Percentiles rank a stretch among this genome's conserved stretches.
phyloP scores from a whole-genome alignment of 2,329 filamentous ascomycete species.

The Xylaria arbuscula region DNA sequence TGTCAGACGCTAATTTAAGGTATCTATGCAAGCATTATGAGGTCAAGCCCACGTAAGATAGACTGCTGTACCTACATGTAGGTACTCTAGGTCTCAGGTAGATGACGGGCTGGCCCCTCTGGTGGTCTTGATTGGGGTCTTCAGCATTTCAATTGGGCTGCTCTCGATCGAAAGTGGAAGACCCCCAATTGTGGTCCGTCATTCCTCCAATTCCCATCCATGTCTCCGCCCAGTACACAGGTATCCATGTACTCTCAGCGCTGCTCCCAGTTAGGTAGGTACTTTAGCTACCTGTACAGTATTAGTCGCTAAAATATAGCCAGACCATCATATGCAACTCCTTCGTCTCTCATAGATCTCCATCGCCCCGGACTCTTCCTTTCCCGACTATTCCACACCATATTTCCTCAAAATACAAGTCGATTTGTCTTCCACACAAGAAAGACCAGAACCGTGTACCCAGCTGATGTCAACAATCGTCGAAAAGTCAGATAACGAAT shows the following conservation, averaged over 20 bases:
- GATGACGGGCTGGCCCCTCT: not conserved
- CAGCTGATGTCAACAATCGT: not conserved
- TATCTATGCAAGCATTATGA: not conserved
- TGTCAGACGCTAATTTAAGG: not conserved
- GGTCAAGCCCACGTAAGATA: not conserved
- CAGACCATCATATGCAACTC: constrained; percentile 20
- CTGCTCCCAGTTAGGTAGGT: constrained; percentile 3
- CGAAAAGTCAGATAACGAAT: not conserved
- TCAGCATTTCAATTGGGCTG: constrained; percentile 13
- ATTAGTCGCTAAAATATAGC: not conserved
- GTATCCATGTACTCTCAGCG: not conserved
- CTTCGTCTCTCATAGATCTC: constrained; percentile 9
- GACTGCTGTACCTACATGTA: not conserved
- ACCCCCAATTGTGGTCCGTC: constrained; percentile 25
- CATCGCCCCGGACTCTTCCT: constrained; percentile 13
- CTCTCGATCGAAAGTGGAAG: constrained; percentile 27
- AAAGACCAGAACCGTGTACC: not conserved
- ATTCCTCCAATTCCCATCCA: constrained; percentile 4
- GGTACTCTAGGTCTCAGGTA: not conserved
- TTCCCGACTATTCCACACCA: constrained; percentile 17
- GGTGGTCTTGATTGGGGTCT: constrained; percentile 4
- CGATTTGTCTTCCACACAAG: not conserved
- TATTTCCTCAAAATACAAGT: not conserved
- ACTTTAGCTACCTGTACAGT: not conserved
- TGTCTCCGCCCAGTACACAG: not conserved